phyloP scores from a whole-genome alignment of 495 filamentous ascomycete species.

The Neurospora sp. region DNA sequence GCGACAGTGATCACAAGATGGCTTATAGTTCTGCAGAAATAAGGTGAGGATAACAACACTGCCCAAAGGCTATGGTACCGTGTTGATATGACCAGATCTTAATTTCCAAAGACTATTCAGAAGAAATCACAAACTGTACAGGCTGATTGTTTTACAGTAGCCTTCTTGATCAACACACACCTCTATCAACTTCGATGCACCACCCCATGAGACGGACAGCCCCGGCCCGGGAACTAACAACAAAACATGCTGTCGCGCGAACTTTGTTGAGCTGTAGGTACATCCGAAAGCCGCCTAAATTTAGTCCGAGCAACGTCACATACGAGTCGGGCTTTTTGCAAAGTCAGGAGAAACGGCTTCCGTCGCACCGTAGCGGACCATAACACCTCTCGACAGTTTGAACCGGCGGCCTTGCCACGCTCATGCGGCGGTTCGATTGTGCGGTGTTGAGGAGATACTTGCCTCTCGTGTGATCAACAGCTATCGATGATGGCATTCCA shows the following conservation, averaged over 20 bases:
- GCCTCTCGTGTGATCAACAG: not conserved
- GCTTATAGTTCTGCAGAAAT: slow-evolving; percentile 3
- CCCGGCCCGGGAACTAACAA: not conserved
- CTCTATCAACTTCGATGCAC: not conserved
- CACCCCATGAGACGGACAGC: not conserved
- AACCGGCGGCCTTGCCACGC: not conserved
- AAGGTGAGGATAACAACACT: not conserved
- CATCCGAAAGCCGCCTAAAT: slow-evolving; percentile 12
- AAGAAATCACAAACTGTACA: not conserved
- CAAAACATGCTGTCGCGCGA: slow-evolving; percentile 2
- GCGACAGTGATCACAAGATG: not conserved
- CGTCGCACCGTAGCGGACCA: not conserved
- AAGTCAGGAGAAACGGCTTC: slow-evolving; percentile 1
- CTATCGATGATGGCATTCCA: not conserved
- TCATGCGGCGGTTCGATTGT: not conserved
- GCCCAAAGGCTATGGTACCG: not conserved
- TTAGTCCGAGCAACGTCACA: slow-evolving; percentile 25
- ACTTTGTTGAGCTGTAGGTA: slow-evolving; percentile 12
- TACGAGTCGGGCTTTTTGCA: slow-evolving; percentile 2
- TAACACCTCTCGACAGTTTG: not conserved
- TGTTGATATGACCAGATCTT: not conserved
- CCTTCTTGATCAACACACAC: slow-evolving; percentile 11
- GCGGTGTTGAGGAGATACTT: not conserved
- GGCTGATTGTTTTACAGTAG: not conserved
- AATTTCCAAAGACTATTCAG: not conserved